Evolutionary conservation across 2,329 filamentous ascomycete species (phyloP).

Genomic region (Sporothrix pallida): DNA sequence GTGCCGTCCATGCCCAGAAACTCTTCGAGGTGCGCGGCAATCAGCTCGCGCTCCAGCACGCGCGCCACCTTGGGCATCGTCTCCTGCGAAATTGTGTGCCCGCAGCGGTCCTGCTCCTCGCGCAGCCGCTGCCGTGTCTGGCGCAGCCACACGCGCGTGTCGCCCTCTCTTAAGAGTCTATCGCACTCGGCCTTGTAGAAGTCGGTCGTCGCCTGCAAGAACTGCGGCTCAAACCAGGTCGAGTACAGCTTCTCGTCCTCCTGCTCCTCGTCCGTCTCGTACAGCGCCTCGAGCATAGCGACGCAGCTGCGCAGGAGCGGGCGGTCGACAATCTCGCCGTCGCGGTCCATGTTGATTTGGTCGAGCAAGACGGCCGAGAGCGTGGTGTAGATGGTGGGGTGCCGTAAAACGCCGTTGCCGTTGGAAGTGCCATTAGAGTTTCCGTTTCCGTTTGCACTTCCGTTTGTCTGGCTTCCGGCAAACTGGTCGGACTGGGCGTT

Average conservation of each 20-base stretch:
- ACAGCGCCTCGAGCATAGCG: slow-evolving; percentile 87
- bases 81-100: slow-evolving; percentile 75
- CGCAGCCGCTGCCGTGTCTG: slow-evolving; percentile 74
- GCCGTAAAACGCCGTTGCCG: slow-evolving; percentile 32
- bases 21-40: slow-evolving; percentile 76
- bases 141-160: slow-evolving; percentile 81
- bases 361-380: slow-evolving; percentile 84
- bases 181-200: slow-evolving; percentile 83
- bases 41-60: slow-evolving; percentile 82
- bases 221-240: slow-evolving; percentile 79
- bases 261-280: slow-evolving; percentile 78
- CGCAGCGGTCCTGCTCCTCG: slow-evolving; percentile 83
- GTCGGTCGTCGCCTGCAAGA: slow-evolving; percentile 69
- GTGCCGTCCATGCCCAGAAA: slow-evolving; percentile 84
- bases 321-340: slow-evolving; percentile 87
- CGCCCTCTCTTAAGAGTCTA: slow-evolving; percentile 73
- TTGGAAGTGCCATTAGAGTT: too few relatives aligned
- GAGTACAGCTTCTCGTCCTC: slow-evolving; percentile 83
- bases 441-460: background rate
- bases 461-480: background rate
- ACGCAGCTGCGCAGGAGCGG: slow-evolving; percentile 80
- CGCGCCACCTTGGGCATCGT: slow-evolving; percentile 74
- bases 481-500: slow-evolving; percentile 23
- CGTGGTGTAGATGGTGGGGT: slow-evolving; percentile 68
- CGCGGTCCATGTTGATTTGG: slow-evolving; percentile 89